A percentile compares a stretch with the other conserved stretches of the same genome.
phyloP scores from a whole-genome alignment of 2,329 filamentous ascomycete genomes.

The Cercospora brassicicola region DNA sequence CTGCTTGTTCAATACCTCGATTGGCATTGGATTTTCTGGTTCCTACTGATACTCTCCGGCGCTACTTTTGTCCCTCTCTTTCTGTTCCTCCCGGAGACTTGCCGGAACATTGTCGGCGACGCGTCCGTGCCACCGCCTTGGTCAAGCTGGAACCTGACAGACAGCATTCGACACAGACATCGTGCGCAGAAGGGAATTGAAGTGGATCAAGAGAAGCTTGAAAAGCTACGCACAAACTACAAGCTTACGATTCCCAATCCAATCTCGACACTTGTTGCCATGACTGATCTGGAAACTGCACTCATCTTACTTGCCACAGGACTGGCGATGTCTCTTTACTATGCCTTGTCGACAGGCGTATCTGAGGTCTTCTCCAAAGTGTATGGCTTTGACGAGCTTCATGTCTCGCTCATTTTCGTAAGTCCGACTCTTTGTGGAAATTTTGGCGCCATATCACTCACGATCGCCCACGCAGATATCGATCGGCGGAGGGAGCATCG shows the following conservation, averaged over 20 bases:
- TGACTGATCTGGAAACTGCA: conserved; percentile 39
- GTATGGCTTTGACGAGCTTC: conserved; percentile 45
- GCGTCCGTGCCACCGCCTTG: conserved; percentile 59
- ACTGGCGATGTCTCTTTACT: conserved; percentile 45
- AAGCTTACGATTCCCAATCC: conserved; percentile 35
- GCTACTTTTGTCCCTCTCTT: conserved; percentile 57
- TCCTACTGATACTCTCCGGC: conserved; percentile 53
- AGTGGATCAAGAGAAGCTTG: conserved; percentile 29
- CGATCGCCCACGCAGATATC: conserved; percentile 35
- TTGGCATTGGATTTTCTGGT: conserved; percentile 50
- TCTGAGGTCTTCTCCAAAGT: conserved; percentile 40
- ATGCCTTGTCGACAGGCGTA: conserved; percentile 45
- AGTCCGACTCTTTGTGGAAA: neutral
- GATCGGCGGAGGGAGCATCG: conserved; percentile 44
- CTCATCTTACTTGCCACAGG: conserved; percentile 43
- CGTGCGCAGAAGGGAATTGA: conserved; percentile 22
- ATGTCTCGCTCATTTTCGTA: conserved; percentile 42
- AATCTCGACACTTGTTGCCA: conserved; percentile 30
- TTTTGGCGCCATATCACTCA: neutral
- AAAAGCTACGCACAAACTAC: conserved; percentile 29
- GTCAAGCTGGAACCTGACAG: conserved; percentile 60
- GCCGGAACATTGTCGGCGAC: conserved; percentile 58
- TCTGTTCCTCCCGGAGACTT: conserved; percentile 57
- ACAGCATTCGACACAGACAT: conserved; percentile 37
- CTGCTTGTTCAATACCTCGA: conserved; percentile 63